Evolutionary conservation across 805 yeast species (phyloP).

Genomic region (Candida andamanensis): DNA sequence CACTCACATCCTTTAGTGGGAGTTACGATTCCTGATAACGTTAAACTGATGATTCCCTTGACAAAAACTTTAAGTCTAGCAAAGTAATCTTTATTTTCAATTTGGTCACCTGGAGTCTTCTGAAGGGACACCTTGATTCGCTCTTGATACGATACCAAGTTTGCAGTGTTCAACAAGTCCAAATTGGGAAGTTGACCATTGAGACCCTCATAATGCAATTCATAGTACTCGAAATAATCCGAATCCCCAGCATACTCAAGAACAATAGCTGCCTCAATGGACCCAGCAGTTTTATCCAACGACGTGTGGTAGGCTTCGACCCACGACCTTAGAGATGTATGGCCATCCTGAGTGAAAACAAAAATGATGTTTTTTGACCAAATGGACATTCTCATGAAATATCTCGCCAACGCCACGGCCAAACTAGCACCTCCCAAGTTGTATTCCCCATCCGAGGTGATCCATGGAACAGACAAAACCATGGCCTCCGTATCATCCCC

Average conservation of each 20-base stretch:
- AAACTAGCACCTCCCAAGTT: constrained; percentile 82
- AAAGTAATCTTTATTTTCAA: constrained; percentile 44
- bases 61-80: constrained; percentile 55
- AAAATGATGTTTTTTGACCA: constrained; percentile 94
- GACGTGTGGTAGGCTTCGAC: constrained; percentile 88
- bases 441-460: constrained; percentile 53
- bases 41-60: constrained; percentile 62
- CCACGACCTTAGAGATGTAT: constrained; percentile 73
- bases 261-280: constrained; percentile 85
- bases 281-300: constrained; percentile 85
- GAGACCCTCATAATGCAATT: constrained; percentile 76
- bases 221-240: constrained; percentile 71
- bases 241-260: constrained; percentile 65
- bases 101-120: constrained; percentile 43
- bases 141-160: constrained; percentile 70
- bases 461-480: constrained; percentile 88
- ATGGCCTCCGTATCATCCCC: constrained; percentile 96
- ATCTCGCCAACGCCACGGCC: constrained; percentile 67
- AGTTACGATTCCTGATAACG: constrained; percentile 60
- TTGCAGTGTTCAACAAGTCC: constrained; percentile 81
- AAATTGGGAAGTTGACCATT: constrained; percentile 95
- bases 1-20: constrained; percentile 74
- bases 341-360: constrained; percentile 73
- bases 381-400: constrained; percentile 78
- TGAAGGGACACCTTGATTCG: constrained; percentile 67